Evolutionary conservation across 371 early-diverging fungal species (phyloP), one percentile per base, ranked within the genome.

Genomic region (Syncephalis fuscata): DNA sequence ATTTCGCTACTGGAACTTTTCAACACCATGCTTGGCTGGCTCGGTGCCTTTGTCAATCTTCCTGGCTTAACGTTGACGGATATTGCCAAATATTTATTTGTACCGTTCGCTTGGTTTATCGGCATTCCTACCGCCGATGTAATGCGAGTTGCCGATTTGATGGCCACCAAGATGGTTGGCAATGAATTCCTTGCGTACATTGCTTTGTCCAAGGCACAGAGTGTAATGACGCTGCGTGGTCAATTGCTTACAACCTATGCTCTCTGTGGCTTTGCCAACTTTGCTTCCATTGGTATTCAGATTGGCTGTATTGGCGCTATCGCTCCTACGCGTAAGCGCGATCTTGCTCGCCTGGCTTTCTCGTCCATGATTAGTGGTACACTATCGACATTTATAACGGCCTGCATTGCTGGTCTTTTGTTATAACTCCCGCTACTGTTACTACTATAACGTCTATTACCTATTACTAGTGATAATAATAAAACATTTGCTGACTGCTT

Each of bases 171-270:
- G 67, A 73, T 88, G 51, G 73, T 89, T 62, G 71, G 80, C 48
- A 92, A 90, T 67, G 92, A 92, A 70, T 88, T 92, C 59, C 83
- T 81, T 16, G 92, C 92, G 15, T 92, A 82, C 60, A 41, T 57
- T 9, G 49, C 55, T 39, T 63, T 82, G 54, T 15, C n/a, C 2
- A 26, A 10, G 7, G 26, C 45, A 4, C 19, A 36, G 4, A 43
- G 21, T 39, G 1, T 63, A 51, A 32, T 48, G 25, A 16, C 19
- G 11, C 23, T 22, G 1, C 74, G 81, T 19, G 66, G 76, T 0
- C 44, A 54, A 4, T 26, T 76, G 22, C 64, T 85, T 45, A 65
- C 74, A 1, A 76, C 82, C 23, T 88, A 85, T 55, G 82, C 88
- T 14, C 75, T 88, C 49, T 87, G 88, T 57, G 88, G 88, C 19